Base-by-base conservation (phyloP, 495 filamentous ascomycete species). In the Aspergillus nidulans region DNA sequence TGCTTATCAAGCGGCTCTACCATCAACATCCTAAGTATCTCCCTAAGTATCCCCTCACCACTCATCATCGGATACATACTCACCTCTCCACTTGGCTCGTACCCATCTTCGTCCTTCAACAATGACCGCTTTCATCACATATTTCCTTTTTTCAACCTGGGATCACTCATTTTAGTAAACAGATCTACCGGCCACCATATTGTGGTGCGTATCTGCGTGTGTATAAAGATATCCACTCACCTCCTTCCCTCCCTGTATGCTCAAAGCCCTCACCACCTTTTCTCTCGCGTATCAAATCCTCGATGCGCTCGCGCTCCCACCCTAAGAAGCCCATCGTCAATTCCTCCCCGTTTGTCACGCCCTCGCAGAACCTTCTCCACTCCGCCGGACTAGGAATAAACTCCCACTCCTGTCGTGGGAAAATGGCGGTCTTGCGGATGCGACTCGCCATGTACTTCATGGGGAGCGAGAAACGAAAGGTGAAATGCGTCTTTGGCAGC, bases 331-430 rank as follows among this genome's bases (percentile, higher is more conserved):
- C 18, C 36, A 56, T 42, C 5, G 36, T 41, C 15, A 41, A 6
- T 10, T 49, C 24, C 38, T 23, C 25, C 6, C 9, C 45, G 16
- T 1, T 19, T 0, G 10, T 8, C n/a, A n/a, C 6, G 8, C 4
- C 19, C 10, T 21, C 18, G 6, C 19, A 9, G 25, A 49, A 56
- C 12, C 3, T 25, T 26, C 34, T 19, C 38, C 45, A 43, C 9
- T 43, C 36, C 1, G 16, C n/a, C 19, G 20, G 13, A 2, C 9
- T 8, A 3, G 46, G 16, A 12, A 56, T 43, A 30, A n/a, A 56
- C 45, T 56, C 53, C 45, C 45, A 49, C 25, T 49, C 36, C 28
- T 56, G 53, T 15, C 42, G 45, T 6, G 45, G 45, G 10, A 49
- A 56, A 12, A 56, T 49, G n/a, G 25, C 28, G 7, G 44, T 56